Evolutionary conservation across 495 filamentous ascomycete species (phyloP).

Genomic region (Geopyxis carbonaria): DNA sequence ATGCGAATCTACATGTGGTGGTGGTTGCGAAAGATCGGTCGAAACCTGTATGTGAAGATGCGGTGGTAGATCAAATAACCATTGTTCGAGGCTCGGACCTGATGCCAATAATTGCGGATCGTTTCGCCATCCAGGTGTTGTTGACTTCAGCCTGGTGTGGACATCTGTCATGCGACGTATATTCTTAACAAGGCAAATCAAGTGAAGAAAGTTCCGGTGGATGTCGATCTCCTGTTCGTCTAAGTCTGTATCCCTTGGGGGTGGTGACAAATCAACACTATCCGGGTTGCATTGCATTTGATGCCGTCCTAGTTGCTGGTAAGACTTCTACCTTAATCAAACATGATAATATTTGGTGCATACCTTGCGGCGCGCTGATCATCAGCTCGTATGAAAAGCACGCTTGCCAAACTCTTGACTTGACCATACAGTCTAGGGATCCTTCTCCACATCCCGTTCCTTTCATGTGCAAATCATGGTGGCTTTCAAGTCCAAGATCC

Average conservation of each 20-base stretch:
- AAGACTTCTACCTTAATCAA: background rate
- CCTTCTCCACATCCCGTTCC: constrained; percentile 51
- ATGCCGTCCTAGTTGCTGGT: constrained; percentile 10
- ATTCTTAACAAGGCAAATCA: constrained; percentile 58
- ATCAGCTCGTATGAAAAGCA: constrained; percentile 78
- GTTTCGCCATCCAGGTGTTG: constrained; percentile 66
- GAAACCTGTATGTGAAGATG: constrained; percentile 70
- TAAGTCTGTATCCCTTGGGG: constrained; percentile 39
- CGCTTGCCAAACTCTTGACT: constrained; percentile 80
- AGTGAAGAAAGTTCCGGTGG: constrained; percentile 67
- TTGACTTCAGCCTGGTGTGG: constrained; percentile 54
- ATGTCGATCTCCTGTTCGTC: constrained; percentile 63
- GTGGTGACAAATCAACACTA: constrained; percentile 59
- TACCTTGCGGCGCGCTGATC: constrained; percentile 91
- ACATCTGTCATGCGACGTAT: constrained; percentile 59
- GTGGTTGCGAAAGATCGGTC: constrained; percentile 61
- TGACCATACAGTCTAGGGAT: constrained; percentile 59
- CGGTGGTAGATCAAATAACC: constrained; percentile 58
- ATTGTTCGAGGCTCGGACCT: constrained; percentile 53
- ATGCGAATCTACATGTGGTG: constrained; percentile 55
- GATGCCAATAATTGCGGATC: constrained; percentile 70
- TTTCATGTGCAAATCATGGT: constrained; percentile 57
- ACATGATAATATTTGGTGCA: constrained; percentile 7
- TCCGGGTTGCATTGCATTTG: constrained; percentile 24
- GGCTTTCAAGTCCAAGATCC: constrained; percentile 80